A percentile compares a stretch with the other conserved stretches of the same genome.
phyloP scores from a whole-genome alignment of 768 basidiomycete species.

The Lyophyllum semitale region DNA sequence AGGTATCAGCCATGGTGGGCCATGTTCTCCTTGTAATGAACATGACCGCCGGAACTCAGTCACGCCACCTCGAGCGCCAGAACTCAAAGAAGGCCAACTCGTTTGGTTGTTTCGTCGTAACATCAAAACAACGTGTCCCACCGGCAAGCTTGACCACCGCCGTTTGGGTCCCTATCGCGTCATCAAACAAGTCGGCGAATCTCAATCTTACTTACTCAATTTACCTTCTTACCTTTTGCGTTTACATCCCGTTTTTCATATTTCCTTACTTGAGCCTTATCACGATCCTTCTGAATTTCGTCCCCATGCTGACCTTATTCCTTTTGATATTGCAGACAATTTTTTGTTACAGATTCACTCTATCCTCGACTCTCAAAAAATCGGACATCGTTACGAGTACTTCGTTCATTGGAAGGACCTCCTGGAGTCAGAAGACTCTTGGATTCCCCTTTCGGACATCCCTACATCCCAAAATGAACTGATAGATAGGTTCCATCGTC shows the following conservation, averaged over 20 bases:
- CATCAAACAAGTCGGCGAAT: background rate
- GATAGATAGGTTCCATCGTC: slow-evolving; percentile 2
- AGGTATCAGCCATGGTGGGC: too few relatives aligned
- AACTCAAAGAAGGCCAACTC: too few relatives aligned
- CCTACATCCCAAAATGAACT: background rate
- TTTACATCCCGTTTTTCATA: slow-evolving; percentile 6
- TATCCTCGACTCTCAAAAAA: background rate
- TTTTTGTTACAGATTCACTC: background rate
- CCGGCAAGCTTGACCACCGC: too few relatives aligned
- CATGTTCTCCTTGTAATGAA: too few relatives aligned
- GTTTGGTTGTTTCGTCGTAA: too few relatives aligned
- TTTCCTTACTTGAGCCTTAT: slow-evolving; percentile 7
- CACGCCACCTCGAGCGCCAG: too few relatives aligned
- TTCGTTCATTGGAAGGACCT: slow-evolving; percentile 5
- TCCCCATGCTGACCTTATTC: too few relatives aligned
- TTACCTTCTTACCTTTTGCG: background rate
- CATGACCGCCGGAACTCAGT: too few relatives aligned
- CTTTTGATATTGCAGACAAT: too few relatives aligned
- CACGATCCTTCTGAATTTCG: too few relatives aligned
- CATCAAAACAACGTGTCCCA: too few relatives aligned
- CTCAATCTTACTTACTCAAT: background rate
- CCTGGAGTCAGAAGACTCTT: slow-evolving; percentile 10
- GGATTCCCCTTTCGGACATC: slow-evolving; percentile 14
- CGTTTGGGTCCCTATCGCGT: slow-evolving; percentile 3
- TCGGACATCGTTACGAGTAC: slow-evolving; percentile 7